Evolutionary conservation across 2,329 filamentous ascomycete species (phyloP), one percentile per base, ranked within the genome.

Genomic region (Colletotrichum melonis): DNA sequence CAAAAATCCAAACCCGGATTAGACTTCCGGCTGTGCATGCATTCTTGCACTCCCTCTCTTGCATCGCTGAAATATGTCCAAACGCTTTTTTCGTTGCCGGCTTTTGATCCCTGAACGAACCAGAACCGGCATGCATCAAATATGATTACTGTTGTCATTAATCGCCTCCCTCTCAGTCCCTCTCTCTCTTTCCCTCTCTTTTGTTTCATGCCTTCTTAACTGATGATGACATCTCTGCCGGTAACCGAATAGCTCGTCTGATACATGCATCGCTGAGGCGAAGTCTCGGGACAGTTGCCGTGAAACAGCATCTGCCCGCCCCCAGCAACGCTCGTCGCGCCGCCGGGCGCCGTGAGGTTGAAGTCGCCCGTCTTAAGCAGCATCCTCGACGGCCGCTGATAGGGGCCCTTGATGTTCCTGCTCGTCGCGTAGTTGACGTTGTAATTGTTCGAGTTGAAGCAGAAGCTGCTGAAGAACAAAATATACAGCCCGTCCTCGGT

Each of bases 401-500:
- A 87, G 8, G 83, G 83, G 1, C 86, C 86, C 54, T 59, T 69
- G 49, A 86, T 67, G 60, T 74, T 75, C 11, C 76, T 73, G 9
- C 87, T 82, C 8, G 87, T 88, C 2, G 91, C 90, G 77, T 90
- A 92, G 67, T 87, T 86, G n/a, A 91, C 84, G 76, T 91, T 88
- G 79, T 92, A 92, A 49, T 78, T 77, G 2, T 85, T 79, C 30
- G 86, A 84, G 1, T 85, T 85, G 79, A 84, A 92, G 80, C 90
- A 91, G 69, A 91, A 88, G 55, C 87, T 88, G 76, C 88, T 91
- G 81, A 88, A 93, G 79, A 92, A 92, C 56, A 93, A 81, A 63
- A 90, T 85, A 77, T 92, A 92, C 16, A 84, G 82, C 4, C 87
- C 88, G 22, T 85, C 83, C 0, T 75, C 77, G 4, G 82, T 82